Evolutionary conservation across 306 rosid species (phyloP).

Genomic region (Ceratonia siliqua): DNA sequence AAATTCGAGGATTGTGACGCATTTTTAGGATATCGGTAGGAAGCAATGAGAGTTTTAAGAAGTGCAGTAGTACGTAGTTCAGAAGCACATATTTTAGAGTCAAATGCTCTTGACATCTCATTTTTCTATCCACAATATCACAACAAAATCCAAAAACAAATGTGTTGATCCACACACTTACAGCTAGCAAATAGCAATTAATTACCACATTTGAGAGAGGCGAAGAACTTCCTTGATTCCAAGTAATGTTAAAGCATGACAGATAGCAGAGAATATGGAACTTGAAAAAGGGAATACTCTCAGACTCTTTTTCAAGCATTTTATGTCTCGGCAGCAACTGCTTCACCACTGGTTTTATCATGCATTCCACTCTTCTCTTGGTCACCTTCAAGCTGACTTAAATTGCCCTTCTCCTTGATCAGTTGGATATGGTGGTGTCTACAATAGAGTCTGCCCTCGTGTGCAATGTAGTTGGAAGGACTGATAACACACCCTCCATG

Average conservation of each 20-base stretch:
- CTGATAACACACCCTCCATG: conserved; percentile 98
- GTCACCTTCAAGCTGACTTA: conserved; percentile 97
- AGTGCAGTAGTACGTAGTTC: conserved; percentile 20
- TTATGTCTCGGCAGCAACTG: conserved; percentile 62
- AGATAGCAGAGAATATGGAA: conserved; percentile 30
- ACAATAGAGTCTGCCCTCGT: conserved; percentile 96
- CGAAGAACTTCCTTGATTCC: conserved; percentile 29
- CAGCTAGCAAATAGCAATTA: conserved; percentile 31
- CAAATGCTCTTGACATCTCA: conserved; percentile 17
- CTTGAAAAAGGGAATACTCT: conserved; percentile 12
- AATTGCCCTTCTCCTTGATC: conserved; percentile 92
- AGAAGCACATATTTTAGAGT: conserved; percentile 33
- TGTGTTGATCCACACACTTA: conserved; percentile 38
- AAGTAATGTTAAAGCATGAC: conserved; percentile 31
- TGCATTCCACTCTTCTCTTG: conserved; percentile 44
- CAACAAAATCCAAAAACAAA: conserved; percentile 25
- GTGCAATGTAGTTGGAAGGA: conserved; percentile 96
- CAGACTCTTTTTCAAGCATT: conserved; percentile 3
- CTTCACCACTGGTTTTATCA: conserved; percentile 47
- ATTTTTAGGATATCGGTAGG: conserved; percentile 4
- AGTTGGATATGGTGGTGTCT: conserved; percentile 93
- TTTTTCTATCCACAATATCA: background rate
- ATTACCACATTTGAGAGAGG: conserved; percentile 31
- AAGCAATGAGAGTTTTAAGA: conserved; percentile 21
- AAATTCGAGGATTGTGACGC: background rate